phyloP scores from a whole-genome alignment of 352 stramenopile species.

The Globisporangium ultimum region DNA sequence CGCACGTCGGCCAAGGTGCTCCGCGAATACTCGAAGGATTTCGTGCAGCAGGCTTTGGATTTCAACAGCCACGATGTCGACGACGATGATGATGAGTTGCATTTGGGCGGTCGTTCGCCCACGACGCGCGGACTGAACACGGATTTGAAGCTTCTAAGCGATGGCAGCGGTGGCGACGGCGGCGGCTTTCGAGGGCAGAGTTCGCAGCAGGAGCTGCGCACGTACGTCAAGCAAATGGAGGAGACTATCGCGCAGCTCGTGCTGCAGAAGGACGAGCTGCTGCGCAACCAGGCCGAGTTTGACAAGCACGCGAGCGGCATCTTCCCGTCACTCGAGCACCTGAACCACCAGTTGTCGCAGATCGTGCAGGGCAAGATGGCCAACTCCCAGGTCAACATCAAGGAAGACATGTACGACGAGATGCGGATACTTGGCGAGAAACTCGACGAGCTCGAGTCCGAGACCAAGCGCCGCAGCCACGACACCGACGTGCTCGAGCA shows the following conservation, averaged over 20 bases:
- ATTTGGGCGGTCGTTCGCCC: constrained; percentile 7
- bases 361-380: constrained; percentile 70
- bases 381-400: constrained; percentile 42
- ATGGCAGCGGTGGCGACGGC: constrained; percentile 21
- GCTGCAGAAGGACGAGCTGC: constrained; percentile 71
- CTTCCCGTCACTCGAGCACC: constrained; percentile 74
- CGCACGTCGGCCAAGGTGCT: constrained; percentile 57
- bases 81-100: constrained; percentile 31
- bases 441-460: constrained; percentile 67
- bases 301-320: constrained; percentile 83
- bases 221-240: constrained; percentile 80
- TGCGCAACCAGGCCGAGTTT: constrained; percentile 76
- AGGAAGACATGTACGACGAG: constrained; percentile 69
- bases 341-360: constrained; percentile 76
- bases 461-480: constrained; percentile 64
- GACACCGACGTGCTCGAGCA: constrained; percentile 81
- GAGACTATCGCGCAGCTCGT: constrained; percentile 74
- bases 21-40: constrained; percentile 65
- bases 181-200: constrained; percentile 17
- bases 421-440: constrained; percentile 70
- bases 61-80: constrained; percentile 51
- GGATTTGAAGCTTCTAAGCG: constrained; percentile 14
- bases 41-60: constrained; percentile 69
- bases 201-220: constrained; percentile 52
- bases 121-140: constrained; percentile 9